These are phyloP conservation scores for Teratosphaeria viscida DNA, from an alignment of 2,329 filamentous ascomycete genomes.

Conservation along the genomic window DNA sequence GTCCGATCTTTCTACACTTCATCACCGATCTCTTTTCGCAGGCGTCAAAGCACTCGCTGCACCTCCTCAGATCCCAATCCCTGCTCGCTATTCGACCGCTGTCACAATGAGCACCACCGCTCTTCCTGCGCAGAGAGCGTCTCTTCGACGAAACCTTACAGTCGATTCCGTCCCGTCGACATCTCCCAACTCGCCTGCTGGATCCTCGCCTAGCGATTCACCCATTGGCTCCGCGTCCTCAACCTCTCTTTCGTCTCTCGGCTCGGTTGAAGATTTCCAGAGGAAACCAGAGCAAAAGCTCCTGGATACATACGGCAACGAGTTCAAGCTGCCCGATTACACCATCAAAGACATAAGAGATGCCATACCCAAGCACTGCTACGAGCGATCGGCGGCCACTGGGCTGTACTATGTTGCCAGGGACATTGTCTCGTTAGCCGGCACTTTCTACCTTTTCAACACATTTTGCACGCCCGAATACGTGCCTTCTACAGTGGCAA, in stretches of 20 bases:
- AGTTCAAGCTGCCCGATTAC: conserved; percentile 87
- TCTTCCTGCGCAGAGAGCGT: conserved; percentile 35
- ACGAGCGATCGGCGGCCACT: conserved; percentile 66
- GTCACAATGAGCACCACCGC: conserved; percentile 40
- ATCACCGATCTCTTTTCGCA: neutral
- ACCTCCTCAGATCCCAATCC: neutral
- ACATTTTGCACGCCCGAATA: conserved; percentile 79
- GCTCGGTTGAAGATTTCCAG: conserved; percentile 51
- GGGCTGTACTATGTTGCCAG: conserved; percentile 76
- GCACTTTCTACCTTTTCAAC: conserved; percentile 81
- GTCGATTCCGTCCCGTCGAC: conserved; percentile 44
- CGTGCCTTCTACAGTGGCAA: conserved; percentile 58
- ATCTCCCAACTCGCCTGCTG: conserved; percentile 41
- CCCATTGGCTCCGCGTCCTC: conserved; percentile 61
- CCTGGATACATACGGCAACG: conserved; percentile 86
- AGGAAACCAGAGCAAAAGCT: conserved; percentile 50
- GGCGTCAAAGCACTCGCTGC: neutral
- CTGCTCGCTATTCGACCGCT: neutral
- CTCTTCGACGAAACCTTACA: conserved; percentile 36
- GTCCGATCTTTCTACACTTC: neutral
- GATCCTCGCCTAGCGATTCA: conserved; percentile 50
- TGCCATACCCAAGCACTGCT: conserved; percentile 97
- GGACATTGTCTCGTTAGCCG: conserved; percentile 61
- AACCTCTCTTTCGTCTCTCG: conserved; percentile 85
- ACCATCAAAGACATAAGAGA: conserved; percentile 96